Evolutionary conservation across 352 stramenopile genomes (phyloP).

Genomic region (Globisporangium canariense): DNA sequence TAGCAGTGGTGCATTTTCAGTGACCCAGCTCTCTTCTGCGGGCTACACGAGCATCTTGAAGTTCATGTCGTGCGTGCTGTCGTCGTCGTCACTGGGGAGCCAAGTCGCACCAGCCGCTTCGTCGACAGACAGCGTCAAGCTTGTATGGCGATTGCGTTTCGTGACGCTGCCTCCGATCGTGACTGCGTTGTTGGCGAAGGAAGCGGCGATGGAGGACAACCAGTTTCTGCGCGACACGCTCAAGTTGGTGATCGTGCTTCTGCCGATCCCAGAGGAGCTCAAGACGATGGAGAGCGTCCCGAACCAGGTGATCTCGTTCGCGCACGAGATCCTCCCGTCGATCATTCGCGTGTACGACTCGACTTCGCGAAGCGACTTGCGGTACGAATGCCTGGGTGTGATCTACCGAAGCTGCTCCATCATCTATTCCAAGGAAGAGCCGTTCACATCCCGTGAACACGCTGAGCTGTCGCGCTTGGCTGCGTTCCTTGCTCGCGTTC

Average conservation of each 20-base stretch:
- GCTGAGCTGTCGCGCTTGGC: conserved; percentile 37
- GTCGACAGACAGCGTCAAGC: background rate
- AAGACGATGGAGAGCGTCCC: conserved; percentile 19
- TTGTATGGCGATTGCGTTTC: conserved; percentile 34
- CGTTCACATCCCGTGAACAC: conserved; percentile 24
- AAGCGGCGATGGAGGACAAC: conserved; percentile 41
- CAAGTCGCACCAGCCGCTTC: background rate
- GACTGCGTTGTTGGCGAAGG: conserved; percentile 35
- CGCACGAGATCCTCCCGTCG: conserved; percentile 41
- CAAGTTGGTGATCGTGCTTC: conserved; percentile 47
- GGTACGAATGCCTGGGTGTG: conserved; percentile 52
- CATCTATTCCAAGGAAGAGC: conserved; percentile 27
- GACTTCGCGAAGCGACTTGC: conserved; percentile 42
- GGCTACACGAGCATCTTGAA: conserved; percentile 42
- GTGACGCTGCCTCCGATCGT: conserved; percentile 41
- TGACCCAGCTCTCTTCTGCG: conserved; percentile 20
- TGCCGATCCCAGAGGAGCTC: conserved; percentile 38
- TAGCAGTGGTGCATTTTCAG: background rate
- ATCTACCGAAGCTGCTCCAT: conserved; percentile 47
- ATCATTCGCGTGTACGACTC: conserved; percentile 58
- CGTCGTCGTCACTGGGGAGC: conserved; percentile 8
- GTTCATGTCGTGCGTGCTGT: conserved; percentile 40
- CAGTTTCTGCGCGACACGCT: conserved; percentile 50
- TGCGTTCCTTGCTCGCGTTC: conserved; percentile 49
- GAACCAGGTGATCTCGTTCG: conserved; percentile 27